These are phyloP conservation scores for Colletotrichum horii DNA, from an alignment of 2,329 filamentous ascomycete species.

Conservation along the genomic window DNA sequence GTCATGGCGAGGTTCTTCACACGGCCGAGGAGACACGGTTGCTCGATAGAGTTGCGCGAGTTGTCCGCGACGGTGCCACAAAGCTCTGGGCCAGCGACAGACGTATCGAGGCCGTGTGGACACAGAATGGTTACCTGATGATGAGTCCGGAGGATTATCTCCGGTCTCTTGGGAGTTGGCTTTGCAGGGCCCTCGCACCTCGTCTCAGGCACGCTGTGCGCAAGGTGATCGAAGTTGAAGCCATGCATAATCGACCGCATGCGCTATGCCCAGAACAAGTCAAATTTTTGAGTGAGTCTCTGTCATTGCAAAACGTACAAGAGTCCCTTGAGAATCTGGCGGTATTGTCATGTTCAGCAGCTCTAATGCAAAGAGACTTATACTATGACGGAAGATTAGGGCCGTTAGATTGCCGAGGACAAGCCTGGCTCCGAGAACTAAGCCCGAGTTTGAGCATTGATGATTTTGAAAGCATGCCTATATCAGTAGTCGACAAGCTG, in stretches of 20 bases:
- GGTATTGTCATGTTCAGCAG: not conserved
- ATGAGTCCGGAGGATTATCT: not conserved
- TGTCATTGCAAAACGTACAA: not conserved
- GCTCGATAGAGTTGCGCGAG: not conserved
- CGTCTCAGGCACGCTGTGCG: not conserved
- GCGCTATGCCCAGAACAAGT: not conserved
- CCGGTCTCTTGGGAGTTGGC: not conserved
- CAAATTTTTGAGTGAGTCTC: not conserved
- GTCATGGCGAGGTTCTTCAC: not conserved
- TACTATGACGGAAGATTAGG: not conserved
- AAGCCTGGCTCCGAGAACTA: accelerated
- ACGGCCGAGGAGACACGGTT: not conserved
- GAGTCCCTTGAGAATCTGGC: not conserved
- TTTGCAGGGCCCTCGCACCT: not conserved
- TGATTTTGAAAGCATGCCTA: not conserved
- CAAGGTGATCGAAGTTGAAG: not conserved
- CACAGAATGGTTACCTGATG: not conserved
- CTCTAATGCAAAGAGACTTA: not conserved
- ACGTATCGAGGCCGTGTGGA: not conserved
- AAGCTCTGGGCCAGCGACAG: not conserved
- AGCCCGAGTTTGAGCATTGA: not conserved
- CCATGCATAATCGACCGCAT: accelerated
- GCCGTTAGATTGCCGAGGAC: not conserved
- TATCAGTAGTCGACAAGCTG: not conserved
- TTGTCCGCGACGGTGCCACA: not conserved